Base-by-base conservation (phyloP, 164 flowering plant species). In the Warburgia ugandensis region DNA sequence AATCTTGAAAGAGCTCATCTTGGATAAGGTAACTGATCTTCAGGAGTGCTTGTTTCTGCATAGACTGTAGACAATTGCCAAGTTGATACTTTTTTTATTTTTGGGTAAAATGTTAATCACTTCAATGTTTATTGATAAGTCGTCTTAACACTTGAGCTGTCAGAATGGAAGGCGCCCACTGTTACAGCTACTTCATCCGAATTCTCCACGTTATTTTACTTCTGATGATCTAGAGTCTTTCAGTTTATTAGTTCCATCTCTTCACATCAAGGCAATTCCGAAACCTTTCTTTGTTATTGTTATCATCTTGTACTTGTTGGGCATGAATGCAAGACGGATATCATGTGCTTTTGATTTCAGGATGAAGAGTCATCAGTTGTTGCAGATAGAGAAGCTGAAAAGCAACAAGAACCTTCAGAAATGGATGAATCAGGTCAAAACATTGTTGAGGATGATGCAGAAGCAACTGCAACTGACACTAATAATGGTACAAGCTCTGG, bases 121-220 rank as follows among this genome's bases (percentile, higher is more conserved):
- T 31, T 32, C 5, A 16, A 6, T 29, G 25, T 5, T 10, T 29
- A 29, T 42, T 30, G 3, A 13, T 56, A 5, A 29, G 14, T 50
- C 29, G 38, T 57, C 38, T 50, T n/a, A 35, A 19, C 12, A 17
- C 22, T 53, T 56, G 33, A 23, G 40, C 48, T 54, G 63, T 44
- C 76, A 92, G 99, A 76, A 59, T 74, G 95, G 80, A 56, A 88
- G 87, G 63, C 84, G 79, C 29, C 71, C 72, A 5, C 25, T 92
- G 17, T 60, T 92, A 64, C 99, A 92, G 62, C 76, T 92, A 46
- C 95, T 92, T 52, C 84, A 79, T 76, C 99, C 99, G 41, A 66
- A 81, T 62, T 79, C 76, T 58, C 45, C 79, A 32, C 95, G 87
- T 44, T 92, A 84, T 74, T 59, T 83, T 58, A 77, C 71, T 68